Conservation (phyloP, 805 yeast species). For the Lipomyces chichibuensis region DNA sequence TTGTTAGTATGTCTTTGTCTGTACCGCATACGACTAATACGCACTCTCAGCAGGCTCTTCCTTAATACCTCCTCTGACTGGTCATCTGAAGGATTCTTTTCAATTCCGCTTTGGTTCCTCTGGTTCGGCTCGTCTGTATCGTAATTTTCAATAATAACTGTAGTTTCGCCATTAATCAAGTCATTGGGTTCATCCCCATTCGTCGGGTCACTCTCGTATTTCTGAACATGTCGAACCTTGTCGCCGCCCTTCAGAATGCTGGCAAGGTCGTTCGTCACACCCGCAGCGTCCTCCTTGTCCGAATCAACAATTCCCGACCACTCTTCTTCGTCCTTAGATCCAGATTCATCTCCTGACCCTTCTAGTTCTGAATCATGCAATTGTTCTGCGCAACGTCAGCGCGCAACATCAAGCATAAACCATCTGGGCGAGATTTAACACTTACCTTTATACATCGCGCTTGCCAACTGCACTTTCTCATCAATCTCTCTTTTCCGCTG, state of each 20-base stretch:
- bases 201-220: conserved; percentile 34
- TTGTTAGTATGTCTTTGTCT: not conserved
- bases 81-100: not conserved
- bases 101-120: not conserved
- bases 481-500: conserved; percentile 70
- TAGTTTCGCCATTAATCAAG: conserved; percentile 54
- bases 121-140: conserved; percentile 14
- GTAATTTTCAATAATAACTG: conserved; percentile 63
- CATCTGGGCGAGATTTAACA: too few species aligned
- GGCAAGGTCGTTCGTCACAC: conserved; percentile 48
- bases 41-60: conserved; percentile 57
- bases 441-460: conserved; percentile 42
- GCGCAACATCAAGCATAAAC: not conserved
- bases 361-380: not conserved
- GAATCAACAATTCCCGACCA: conserved; percentile 26
- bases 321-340: conserved; percentile 18
- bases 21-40: conserved; percentile 41
- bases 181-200: conserved; percentile 54
- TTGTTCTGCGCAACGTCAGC: not conserved
- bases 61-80: conserved; percentile 5
- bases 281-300: not conserved
- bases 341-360: not conserved
- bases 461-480: conserved; percentile 62
- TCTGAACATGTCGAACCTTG: conserved; percentile 8
- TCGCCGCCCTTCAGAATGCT: conserved; percentile 46